Conservation (phyloP, 495 filamentous ascomycete genomes). For the Hyaloscypha hepaticicola region DNA sequence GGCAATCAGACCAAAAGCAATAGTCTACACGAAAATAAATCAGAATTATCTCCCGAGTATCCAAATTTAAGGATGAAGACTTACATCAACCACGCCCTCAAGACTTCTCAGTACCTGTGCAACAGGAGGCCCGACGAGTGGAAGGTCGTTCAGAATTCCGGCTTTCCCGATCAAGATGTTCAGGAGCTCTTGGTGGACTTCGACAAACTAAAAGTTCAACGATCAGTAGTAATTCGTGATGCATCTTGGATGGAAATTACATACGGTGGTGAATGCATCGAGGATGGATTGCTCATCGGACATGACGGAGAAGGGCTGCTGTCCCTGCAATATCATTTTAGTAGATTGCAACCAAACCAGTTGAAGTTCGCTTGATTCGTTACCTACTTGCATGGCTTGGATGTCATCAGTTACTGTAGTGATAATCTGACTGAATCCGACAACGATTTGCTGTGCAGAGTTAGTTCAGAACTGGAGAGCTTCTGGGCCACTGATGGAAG, state of each 20-base stretch:
- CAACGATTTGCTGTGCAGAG: constrained; percentile 20
- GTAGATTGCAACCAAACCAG: no score
- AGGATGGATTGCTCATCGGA: constrained; percentile 14
- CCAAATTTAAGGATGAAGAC: not conserved
- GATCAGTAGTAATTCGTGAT: no score
- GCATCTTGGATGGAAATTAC: not conserved
- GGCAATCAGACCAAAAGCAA: constrained; percentile 22
- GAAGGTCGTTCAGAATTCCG: constrained; percentile 26
- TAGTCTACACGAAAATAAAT: constrained; percentile 15
- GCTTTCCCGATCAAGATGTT: constrained; percentile 37
- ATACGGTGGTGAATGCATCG: constrained; percentile 26
- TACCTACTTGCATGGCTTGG: not conserved
- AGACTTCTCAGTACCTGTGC: constrained; percentile 23
- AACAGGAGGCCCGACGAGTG: constrained; percentile 29
- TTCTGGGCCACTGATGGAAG: not conserved
- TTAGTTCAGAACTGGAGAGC: not conserved
- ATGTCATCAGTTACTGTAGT: constrained; percentile 20
- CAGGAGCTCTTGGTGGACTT: constrained; percentile 33
- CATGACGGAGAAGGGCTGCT: not conserved
- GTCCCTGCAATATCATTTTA: not conserved
- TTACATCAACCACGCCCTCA: constrained; percentile 33
- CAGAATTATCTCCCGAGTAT: not conserved
- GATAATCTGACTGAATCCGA: constrained; percentile 29
- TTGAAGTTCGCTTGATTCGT: no score
- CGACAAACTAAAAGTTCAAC: constrained; percentile 28